Conservation (phyloP, 169 alveolate genomes). For the Plasmodium yoelii region DNA sequence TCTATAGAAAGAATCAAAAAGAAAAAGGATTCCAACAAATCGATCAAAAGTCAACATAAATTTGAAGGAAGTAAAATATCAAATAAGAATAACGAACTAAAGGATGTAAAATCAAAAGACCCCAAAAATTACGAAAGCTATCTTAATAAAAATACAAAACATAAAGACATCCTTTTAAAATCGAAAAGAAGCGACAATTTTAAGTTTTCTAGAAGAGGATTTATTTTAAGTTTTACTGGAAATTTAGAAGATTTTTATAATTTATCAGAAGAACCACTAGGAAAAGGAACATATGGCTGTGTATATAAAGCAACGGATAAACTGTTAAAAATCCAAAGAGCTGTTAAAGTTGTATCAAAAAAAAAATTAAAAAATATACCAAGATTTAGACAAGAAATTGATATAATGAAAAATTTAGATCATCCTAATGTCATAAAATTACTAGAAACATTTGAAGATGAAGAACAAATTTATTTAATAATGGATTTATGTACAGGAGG, state of each 20-base stretch:
- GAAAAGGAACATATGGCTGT: constrained; percentile 89
- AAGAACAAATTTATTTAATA: constrained; percentile 86
- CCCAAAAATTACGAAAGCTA: not conserved
- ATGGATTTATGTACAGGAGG: constrained; percentile 95
- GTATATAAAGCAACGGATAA: constrained; percentile 86
- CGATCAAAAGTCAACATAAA: not conserved
- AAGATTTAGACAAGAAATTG: constrained; percentile 88
- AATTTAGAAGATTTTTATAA: constrained; percentile 75
- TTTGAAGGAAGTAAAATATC: constrained; percentile 5
- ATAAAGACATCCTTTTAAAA: constrained; percentile 9
- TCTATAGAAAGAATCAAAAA: constrained; percentile 7
- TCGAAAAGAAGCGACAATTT: constrained; percentile 28
- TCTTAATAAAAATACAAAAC: not conserved
- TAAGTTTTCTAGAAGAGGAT: constrained; percentile 72
- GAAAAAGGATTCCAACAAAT: constrained; percentile 19
- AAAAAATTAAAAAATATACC: constrained; percentile 85
- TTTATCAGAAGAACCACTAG: constrained; percentile 79
- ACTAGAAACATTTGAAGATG: constrained; percentile 91
- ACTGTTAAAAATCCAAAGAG: constrained; percentile 76
- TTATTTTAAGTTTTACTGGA: constrained; percentile 79
- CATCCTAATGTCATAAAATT: constrained; percentile 96
- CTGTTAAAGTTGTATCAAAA: constrained; percentile 87
- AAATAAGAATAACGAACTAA: constrained; percentile 6
- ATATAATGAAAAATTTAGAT: constrained; percentile 90
- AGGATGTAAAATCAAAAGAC: constrained; percentile 8